These are phyloP conservation scores for Phytopythium delawarense DNA, from an alignment of 352 stramenopile genomes.

Conservation along the genomic window DNA sequence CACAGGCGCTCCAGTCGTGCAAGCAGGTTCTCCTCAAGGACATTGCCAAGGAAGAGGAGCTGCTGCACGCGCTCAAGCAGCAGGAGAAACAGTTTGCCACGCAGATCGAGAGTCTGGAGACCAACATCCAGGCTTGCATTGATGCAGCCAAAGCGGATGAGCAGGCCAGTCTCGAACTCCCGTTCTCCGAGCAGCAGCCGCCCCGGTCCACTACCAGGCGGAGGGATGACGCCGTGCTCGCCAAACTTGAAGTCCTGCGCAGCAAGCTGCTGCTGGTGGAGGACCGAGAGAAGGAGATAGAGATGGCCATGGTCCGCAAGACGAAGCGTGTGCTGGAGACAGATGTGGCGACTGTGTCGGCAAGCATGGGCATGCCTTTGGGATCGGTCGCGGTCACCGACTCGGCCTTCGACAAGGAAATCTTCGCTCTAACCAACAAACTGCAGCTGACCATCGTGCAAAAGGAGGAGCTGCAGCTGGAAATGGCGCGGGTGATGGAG, in stretches of 20 bases:
- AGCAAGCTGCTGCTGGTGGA: conserved; percentile 57
- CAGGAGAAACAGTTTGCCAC: conserved; percentile 35
- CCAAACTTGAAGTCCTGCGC: conserved; percentile 43
- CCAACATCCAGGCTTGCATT: conserved; percentile 45
- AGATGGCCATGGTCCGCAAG: conserved; percentile 61
- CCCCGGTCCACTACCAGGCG: background rate
- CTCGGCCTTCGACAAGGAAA: conserved; percentile 68
- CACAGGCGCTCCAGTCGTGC: conserved; percentile 58
- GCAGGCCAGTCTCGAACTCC: conserved; percentile 8
- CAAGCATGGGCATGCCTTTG: conserved; percentile 16
- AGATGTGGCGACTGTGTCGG: background rate
- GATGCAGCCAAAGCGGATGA: conserved; percentile 8
- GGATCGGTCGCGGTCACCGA: conserved; percentile 17
- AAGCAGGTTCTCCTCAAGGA: conserved; percentile 60
- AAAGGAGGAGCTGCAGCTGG: conserved; percentile 70
- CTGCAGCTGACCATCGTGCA: conserved; percentile 71
- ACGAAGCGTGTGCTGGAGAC: conserved; percentile 59
- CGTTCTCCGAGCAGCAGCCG: background rate
- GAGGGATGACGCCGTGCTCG: background rate
- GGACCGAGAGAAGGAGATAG: conserved; percentile 69
- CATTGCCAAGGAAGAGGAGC: conserved; percentile 59
- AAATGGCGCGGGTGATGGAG: conserved; percentile 59
- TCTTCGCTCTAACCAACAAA: conserved; percentile 70
- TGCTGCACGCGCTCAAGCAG: conserved; percentile 55
- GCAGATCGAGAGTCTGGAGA: conserved; percentile 51